A percentile compares a stretch with the other conserved stretches of the same genome.
phyloP scores from a whole-genome alignment of 352 stramenopile species.

The Globisporangium nagaii region DNA sequence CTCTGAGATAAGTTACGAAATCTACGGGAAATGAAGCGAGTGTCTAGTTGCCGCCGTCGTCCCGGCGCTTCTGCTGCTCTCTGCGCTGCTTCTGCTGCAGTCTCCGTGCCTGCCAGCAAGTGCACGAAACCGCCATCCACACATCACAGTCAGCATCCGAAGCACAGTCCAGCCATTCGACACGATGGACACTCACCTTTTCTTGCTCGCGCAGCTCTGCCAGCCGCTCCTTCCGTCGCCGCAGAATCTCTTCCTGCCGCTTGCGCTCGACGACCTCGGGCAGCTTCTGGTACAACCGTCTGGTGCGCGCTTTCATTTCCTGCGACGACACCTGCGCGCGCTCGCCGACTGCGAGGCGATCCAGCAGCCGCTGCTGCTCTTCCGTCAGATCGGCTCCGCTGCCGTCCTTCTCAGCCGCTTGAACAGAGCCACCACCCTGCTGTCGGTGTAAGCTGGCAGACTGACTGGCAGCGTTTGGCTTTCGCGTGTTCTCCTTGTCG shows the following conservation, averaged over 20 bases:
- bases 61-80: constrained; percentile 21
- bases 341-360: constrained; percentile 40
- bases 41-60: neutral
- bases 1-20: no score
- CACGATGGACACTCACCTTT: constrained; percentile 27
- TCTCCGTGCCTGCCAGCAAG: constrained; percentile 32
- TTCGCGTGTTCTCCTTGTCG: constrained; percentile 5
- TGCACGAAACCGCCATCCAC: no score
- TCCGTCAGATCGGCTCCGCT: neutral
- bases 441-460: neutral
- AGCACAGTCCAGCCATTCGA: neutral
- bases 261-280: constrained; percentile 71
- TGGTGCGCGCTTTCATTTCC: constrained; percentile 68
- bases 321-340: constrained; percentile 48
- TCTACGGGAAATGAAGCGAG: no score
- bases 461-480: neutral
- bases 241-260: constrained; percentile 66
- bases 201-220: constrained; percentile 64
- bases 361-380: constrained; percentile 28
- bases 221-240: constrained; percentile 53
- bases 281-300: constrained; percentile 57
- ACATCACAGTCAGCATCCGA: neutral
- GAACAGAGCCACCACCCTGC: neutral
- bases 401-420: neutral
- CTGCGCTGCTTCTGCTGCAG: constrained; percentile 47